These are phyloP conservation scores for Candida odintsovae DNA, from an alignment of 805 yeast species.

Conservation along the genomic window DNA sequence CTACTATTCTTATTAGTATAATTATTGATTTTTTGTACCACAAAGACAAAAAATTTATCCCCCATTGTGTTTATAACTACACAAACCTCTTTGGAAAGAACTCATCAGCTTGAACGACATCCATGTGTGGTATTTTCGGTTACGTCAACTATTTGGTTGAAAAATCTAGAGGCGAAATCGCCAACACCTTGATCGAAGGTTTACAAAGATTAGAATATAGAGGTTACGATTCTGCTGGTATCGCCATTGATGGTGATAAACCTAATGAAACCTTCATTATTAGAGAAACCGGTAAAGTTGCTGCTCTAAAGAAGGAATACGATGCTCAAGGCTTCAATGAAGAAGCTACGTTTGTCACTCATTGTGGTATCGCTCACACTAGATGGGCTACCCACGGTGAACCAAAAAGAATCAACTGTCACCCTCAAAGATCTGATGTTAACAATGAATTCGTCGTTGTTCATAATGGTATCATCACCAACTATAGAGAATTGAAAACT, in stretches of 20 bases:
- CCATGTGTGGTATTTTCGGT: conserved; percentile 92
- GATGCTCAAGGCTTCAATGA: conserved; percentile 46
- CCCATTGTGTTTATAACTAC: not conserved
- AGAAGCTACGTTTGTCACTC: conserved; percentile 65
- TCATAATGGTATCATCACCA: conserved; percentile 97
- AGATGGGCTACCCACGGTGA: conserved; percentile 99
- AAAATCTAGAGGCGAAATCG: conserved; percentile 85
- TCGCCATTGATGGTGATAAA: conserved; percentile 88
- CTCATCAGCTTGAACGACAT: not conserved
- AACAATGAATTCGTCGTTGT: conserved; percentile 83
- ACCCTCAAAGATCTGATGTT: conserved; percentile 90
- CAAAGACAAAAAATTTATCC: not conserved
- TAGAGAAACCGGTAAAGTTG: conserved; percentile 90
- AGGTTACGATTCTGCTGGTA: conserved; percentile 97
- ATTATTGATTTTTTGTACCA: not conserved
- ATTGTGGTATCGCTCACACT: conserved; percentile 97
- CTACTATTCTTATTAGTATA: no score
- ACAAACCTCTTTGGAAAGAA: not conserved
- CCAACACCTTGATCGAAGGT: conserved; percentile 85
- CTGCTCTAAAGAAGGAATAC: conserved; percentile 66
- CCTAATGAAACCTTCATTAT: conserved; percentile 64
- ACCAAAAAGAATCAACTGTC: conserved; percentile 82
- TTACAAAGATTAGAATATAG: conserved; percentile 87
- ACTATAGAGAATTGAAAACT: conserved; percentile 85
- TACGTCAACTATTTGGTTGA: conserved; percentile 94